A percentile compares a stretch with the other conserved stretches of the same genome.
These are phyloP conservation scores for Neurospora africana DNA, from an alignment of 495 filamentous ascomycete species.

Conservation along the genomic window DNA sequence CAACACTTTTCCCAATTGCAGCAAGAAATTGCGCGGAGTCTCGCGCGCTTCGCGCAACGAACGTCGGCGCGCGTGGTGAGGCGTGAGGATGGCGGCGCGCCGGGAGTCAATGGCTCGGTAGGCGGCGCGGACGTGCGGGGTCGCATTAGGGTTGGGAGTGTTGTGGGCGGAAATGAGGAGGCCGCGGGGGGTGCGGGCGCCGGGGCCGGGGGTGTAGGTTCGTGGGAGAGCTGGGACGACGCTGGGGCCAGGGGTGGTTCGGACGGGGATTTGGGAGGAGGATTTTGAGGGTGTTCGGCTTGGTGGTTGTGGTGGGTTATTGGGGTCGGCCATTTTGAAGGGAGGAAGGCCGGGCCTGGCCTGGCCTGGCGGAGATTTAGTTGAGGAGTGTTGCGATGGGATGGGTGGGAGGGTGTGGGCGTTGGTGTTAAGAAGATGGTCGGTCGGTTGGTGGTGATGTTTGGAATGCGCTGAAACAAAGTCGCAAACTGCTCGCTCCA, in stretches of 20 bases:
- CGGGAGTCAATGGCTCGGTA: slow-evolving; percentile 60
- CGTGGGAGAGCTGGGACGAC: slow-evolving; percentile 20
- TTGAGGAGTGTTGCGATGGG: neutral
- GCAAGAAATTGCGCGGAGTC: slow-evolving; percentile 62
- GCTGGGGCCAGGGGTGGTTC: slow-evolving; percentile 1
- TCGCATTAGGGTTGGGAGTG: slow-evolving; percentile 21
- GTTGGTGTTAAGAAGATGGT: neutral
- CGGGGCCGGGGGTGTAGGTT: slow-evolving; percentile 13
- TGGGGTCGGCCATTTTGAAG: neutral
- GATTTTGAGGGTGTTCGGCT: neutral
- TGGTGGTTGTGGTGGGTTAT: neutral
- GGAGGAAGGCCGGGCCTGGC: neutral
- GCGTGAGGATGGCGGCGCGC: slow-evolving; percentile 61
- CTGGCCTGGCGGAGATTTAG: neutral
- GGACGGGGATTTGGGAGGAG: neutral
- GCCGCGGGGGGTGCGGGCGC: slow-evolving; percentile 4
- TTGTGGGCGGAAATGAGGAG: slow-evolving; percentile 29
- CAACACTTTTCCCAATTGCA: slow-evolving; percentile 55
- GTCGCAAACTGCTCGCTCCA: neutral
- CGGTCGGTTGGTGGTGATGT: neutral
- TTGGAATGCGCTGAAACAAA: neutral
- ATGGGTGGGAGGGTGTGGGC: neutral
- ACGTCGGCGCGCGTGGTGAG: slow-evolving; percentile 51
- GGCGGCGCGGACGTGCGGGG: slow-evolving; percentile 56
- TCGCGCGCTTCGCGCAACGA: slow-evolving; percentile 61